Conservation (phyloP, 2,329 filamentous ascomycete genomes). For the Fusarium sp. region DNA sequence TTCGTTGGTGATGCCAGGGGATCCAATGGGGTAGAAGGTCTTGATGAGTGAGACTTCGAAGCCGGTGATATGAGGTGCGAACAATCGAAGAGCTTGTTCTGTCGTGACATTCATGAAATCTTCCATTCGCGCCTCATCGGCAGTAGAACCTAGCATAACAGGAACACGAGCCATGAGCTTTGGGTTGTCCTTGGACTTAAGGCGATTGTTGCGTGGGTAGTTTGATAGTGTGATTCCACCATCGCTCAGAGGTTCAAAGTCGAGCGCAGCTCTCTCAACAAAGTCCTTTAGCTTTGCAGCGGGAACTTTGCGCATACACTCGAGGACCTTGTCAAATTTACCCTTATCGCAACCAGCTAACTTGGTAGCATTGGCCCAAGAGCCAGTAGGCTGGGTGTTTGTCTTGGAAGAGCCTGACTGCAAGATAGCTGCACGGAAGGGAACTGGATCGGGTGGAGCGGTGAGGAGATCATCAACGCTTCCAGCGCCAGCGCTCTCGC, state of each 20-base stretch:
- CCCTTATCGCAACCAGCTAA: slow-evolving; percentile 16
- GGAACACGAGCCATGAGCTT: slow-evolving; percentile 39
- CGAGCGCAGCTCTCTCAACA: slow-evolving; percentile 29
- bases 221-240: slow-evolving; percentile 36
- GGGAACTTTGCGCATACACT: slow-evolving; percentile 42
- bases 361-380: slow-evolving; percentile 32
- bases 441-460: slow-evolving; percentile 42
- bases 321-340: not conserved
- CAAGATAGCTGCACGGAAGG: slow-evolving; percentile 46
- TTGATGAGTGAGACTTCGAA: slow-evolving; percentile 12
- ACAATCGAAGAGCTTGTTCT: not conserved
- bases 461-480: slow-evolving; percentile 57
- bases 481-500: slow-evolving; percentile 66
- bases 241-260: slow-evolving; percentile 39
- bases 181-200: slow-evolving; percentile 2
- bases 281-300: slow-evolving; percentile 25
- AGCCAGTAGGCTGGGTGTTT: not conserved
- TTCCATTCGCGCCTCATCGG: slow-evolving; percentile 36
- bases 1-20: slow-evolving; percentile 22
- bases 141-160: slow-evolving; percentile 37
- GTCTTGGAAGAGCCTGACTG: slow-evolving; percentile 37
- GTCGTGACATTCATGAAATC: not conserved
- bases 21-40: slow-evolving; percentile 27
- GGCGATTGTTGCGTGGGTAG: slow-evolving; percentile 20
- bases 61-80: not conserved